Base-by-base conservation (phyloP, 495 filamentous ascomycete species). In the Neurospora sp. region DNA sequence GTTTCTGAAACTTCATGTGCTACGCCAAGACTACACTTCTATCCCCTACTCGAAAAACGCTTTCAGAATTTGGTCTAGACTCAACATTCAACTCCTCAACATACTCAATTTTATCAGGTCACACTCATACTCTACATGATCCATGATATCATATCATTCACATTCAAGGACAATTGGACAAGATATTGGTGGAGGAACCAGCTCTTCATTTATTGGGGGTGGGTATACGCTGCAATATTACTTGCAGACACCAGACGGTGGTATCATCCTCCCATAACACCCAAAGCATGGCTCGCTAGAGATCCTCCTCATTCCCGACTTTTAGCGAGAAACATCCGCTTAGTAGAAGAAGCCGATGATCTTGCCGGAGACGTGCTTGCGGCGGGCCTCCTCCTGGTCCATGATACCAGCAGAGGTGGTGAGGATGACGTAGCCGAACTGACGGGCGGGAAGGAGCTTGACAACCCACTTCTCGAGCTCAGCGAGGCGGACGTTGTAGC, bases 401-500 rank as follows among this genome's bases (percentile, higher is more conserved):
- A 99, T 98, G 84, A 99, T 98, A 83, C 96, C 96, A 73, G 96
- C 93, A 72, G 93, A 97, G 85, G 96, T 99, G 82, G 96, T 99
- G 81, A 98, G 91, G 86, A 99, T 94, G 82, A 99, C 93, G 88
- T 92, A 98, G 79, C 96, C 96, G 90, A 99, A 98, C 86, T 99
- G 96, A 97, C 96, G 96, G 74, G 96, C 93, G 74, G 96, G 96
- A 60, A 98, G 89, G 77, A 99, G 93, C 91, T 97, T 96, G 82
- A 95, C 93, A 82, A 98, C 93, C 96, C 96, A 99, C 87, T 97
- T 97, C 91, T 97, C 96, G 82, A 99, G 90, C 82, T 98, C 96
- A 82, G 88, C 87, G 81, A 99, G 93, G 85, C 94, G 94, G 84
- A 99, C 91, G 89, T 97, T 97, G 92, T 97, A 99, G 83, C 96